Conservation (phyloP, 495 filamentous ascomycete species). For the Podospora conica region DNA sequence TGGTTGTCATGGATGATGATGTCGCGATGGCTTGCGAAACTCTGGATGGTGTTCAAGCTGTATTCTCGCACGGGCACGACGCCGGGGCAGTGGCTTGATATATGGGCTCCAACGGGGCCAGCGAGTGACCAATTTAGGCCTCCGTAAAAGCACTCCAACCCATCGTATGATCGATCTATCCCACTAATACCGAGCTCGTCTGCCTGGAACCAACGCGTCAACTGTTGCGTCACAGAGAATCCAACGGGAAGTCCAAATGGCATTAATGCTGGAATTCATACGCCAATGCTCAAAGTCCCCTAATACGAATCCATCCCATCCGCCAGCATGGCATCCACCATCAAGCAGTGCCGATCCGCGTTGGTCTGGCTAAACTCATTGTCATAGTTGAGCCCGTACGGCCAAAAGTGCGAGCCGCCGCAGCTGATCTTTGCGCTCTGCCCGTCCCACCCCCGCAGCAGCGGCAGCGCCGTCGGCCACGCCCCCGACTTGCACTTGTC, state of each 20-base stretch:
- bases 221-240: neutral
- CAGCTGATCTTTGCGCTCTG: slow-evolving; percentile 36
- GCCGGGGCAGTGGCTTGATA: neutral
- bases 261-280: neutral
- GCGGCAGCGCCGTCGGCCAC: slow-evolving; percentile 34
- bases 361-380: slow-evolving; percentile 38
- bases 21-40: neutral
- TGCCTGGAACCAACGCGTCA: neutral
- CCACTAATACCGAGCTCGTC: neutral
- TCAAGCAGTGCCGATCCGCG: slow-evolving; percentile 30
- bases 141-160: too few relatives aligned
- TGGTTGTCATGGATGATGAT: neutral
- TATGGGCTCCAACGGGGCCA: too few relatives aligned
- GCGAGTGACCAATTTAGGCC: too few relatives aligned
- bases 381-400: slow-evolving; percentile 40
- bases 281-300: neutral
- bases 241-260: neutral
- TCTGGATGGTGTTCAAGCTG: neutral
- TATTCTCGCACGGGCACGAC: neutral
- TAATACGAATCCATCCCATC: slow-evolving; percentile 21
- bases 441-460: slow-evolving; percentile 36
- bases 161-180: neutral
- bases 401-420: slow-evolving; percentile 39
- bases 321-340: slow-evolving; percentile 37
- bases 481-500: slow-evolving; percentile 27